Evolutionary conservation across 2,329 filamentous ascomycete genomes (phyloP).

Genomic region (Passalora sequoiae): DNA sequence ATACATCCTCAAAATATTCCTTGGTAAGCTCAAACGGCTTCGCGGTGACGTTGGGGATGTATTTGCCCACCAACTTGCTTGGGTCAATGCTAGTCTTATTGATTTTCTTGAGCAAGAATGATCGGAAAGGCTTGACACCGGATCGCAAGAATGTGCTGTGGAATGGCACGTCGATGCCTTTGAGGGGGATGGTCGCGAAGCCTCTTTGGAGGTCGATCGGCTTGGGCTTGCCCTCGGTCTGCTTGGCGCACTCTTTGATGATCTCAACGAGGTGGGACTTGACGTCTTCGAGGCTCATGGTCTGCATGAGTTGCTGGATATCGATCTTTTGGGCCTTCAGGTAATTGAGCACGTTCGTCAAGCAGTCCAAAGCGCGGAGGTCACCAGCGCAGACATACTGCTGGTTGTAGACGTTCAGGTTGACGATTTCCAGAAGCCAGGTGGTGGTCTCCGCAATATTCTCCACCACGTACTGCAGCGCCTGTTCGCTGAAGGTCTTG

Average conservation of each 20-base stretch:
- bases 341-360: conserved; percentile 82
- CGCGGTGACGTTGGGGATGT: conserved; percentile 97
- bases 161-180: conserved; percentile 97
- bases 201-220: conserved; percentile 89
- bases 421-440: conserved; percentile 98
- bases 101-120: conserved; percentile 99
- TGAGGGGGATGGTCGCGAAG: conserved; percentile 93
- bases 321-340: conserved; percentile 96
- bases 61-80: conserved; percentile 93
- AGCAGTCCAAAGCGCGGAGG: conserved; percentile 59
- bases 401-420: conserved; percentile 74
- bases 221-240: conserved; percentile 80
- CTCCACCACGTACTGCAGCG: conserved; percentile 92
- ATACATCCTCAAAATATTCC: conserved; percentile 99
- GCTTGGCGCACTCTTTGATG: conserved; percentile 79
- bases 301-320: conserved; percentile 86
- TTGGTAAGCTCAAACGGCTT: conserved; percentile 91
- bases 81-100: conserved; percentile 98
- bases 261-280: conserved; percentile 86
- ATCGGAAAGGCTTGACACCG: conserved; percentile 97
- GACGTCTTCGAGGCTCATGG: conserved; percentile 80
- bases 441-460: conserved; percentile 89
- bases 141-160: conserved; percentile 97
- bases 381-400: conserved; percentile 65
- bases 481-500: conserved; percentile 97